Evolutionary conservation across 2,329 filamentous ascomycete genomes (phyloP).

Genomic region (Thelonectria olida): DNA sequence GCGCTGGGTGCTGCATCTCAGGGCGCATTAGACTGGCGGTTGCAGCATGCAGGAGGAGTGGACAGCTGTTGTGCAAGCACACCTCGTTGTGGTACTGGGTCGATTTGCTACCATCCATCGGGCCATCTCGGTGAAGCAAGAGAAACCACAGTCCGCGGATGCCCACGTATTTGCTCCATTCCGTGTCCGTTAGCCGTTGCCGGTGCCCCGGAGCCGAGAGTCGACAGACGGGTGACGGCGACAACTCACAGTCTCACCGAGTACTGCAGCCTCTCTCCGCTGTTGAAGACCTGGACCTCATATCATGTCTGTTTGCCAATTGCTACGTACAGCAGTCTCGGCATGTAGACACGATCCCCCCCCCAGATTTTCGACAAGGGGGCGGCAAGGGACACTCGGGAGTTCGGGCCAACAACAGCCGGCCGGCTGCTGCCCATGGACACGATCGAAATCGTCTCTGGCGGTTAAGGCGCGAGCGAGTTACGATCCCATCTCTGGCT

Average conservation of each 20-base stretch:
- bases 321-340: no score
- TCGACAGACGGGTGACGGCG: not conserved
- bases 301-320: not conserved
- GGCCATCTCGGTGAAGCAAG: conserved; percentile 24
- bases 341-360: no score
- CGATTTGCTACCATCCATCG: conserved; percentile 19
- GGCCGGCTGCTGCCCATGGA: not conserved
- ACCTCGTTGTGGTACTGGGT: conserved; percentile 3
- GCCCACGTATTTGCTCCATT: not conserved
- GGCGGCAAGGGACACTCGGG: conserved; percentile 19
- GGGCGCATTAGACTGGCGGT: conserved; percentile 11
- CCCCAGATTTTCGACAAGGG: not conserved
- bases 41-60: conserved; percentile 21
- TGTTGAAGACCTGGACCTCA: conserved; percentile 6
- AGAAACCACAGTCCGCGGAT: no score
- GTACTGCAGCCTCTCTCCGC: not conserved
- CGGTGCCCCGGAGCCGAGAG: conserved; percentile 10
- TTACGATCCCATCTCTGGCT: not conserved
- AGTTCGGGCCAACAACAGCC: conserved; percentile 15
- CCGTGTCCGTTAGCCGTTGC: not conserved
- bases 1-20: not conserved
- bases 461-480: conserved; percentile 8
- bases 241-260: not conserved
- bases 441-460: conserved; percentile 1
- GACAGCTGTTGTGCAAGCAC: conserved; percentile 13